phyloP scores from a whole-genome alignment of 139 green algal genomes.

The Haematococcus lacustris region DNA sequence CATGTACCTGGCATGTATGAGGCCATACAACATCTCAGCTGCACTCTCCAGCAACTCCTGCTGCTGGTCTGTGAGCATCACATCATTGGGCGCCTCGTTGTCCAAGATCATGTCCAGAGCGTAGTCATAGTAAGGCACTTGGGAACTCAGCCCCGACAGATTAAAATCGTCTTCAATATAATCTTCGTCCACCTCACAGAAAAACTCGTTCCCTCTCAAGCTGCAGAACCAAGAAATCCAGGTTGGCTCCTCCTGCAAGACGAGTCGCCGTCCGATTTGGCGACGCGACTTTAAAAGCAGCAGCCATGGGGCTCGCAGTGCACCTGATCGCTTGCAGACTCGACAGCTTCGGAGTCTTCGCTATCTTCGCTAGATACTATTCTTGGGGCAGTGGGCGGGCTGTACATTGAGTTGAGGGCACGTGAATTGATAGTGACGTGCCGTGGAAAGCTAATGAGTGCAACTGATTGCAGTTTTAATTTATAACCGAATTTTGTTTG shows the following conservation, averaged over 20 bases:
- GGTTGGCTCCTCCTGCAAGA: not conserved
- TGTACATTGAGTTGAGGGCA: no score
- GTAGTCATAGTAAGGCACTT: constrained; percentile 98
- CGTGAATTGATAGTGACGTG: no score
- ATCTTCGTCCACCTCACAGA: constrained; percentile 68
- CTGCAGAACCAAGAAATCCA: constrained; percentile 89
- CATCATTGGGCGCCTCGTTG: constrained; percentile 72
- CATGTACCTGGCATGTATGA: constrained; percentile 91
- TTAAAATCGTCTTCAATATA: constrained; percentile 99
- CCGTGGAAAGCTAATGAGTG: no score
- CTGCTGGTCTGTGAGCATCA: constrained; percentile 74
- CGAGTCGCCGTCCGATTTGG: no score
- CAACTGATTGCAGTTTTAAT: no score
- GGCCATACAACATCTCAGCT: constrained; percentile 93
- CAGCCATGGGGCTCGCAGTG: no score
- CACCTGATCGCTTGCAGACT: no score
- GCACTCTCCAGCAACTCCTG: constrained; percentile 89
- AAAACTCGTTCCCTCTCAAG: constrained; percentile 84
- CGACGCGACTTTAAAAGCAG: no score
- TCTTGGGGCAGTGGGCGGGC: no score
- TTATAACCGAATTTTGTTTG: no score
- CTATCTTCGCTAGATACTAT: no score
- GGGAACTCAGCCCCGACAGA: constrained; percentile 76
- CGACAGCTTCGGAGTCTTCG: no score
- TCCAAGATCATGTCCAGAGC: constrained; percentile 95